Conservation (phyloP, 1,284 basidiomycete species). For the Cutaneotrichosporon mucoides region DNA sequence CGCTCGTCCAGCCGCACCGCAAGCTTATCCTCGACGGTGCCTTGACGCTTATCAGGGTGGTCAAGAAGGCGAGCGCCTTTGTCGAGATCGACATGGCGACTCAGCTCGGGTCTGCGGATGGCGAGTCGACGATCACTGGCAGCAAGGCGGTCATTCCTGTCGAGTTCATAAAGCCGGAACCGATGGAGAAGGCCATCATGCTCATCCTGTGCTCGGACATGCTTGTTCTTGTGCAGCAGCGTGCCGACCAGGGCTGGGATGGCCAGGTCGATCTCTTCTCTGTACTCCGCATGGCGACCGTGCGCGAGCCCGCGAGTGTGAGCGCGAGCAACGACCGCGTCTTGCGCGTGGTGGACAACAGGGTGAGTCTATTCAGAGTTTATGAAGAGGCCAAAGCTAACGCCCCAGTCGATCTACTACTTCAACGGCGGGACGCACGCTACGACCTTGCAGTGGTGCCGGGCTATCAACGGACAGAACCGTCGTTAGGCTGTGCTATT, state of each 20-base stretch:
- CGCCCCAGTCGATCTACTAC: constrained; percentile 70
- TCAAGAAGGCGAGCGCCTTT: constrained; percentile 79
- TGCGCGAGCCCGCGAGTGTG: constrained; percentile 82
- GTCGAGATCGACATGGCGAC: constrained; percentile 60
- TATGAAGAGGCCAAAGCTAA: no score
- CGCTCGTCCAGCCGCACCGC: constrained; percentile 96
- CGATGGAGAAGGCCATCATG: constrained; percentile 43
- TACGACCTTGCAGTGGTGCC: constrained; percentile 80
- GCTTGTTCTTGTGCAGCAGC: constrained; percentile 74
- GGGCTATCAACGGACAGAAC: constrained; percentile 43
- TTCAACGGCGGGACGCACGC: constrained; percentile 78
- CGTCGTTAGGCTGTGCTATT: constrained; percentile 7
- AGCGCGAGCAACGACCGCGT: constrained; percentile 67
- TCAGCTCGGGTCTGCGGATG: constrained; percentile 19
- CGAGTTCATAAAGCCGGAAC: constrained; percentile 67
- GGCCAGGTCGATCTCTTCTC: constrained; percentile 83
- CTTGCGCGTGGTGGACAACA: constrained; percentile 49
- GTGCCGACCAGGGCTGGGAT: constrained; percentile 65
- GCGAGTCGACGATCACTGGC: constrained; percentile 42
- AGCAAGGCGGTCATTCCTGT: constrained; percentile 72
- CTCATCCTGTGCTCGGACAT: constrained; percentile 66
- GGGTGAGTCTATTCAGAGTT: constrained; percentile 29
- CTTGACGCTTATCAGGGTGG: constrained; percentile 75
- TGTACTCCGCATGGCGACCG: constrained; percentile 83
- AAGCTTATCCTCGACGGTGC: constrained; percentile 84